Base-by-base conservation (phyloP, 1,284 basidiomycete genomes). In the Dichomitus squalens region DNA sequence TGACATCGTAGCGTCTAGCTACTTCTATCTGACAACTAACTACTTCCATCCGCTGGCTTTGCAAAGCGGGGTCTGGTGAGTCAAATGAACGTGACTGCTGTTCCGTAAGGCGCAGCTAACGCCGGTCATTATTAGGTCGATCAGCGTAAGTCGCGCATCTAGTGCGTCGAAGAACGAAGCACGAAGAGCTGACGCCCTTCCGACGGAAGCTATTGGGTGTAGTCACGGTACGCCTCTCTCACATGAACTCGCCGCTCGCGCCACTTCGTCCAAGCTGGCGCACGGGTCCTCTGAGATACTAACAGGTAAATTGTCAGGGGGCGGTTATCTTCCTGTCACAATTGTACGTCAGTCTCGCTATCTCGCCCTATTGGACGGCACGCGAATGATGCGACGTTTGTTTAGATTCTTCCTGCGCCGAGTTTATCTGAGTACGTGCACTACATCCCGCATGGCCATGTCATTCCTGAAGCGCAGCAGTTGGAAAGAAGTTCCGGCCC, bases 341-440 rank as follows among this genome's bases (percentile, higher is more conserved):
- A 34, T 47, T 52, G 60, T 62, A 50, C 29, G 53, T 39, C 25
- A 18, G 29, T 11, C 44, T 2, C 12, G 31, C 29, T 14, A 2
- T 33, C 29, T 7, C 12, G 31, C 20, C 3, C 20, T 12, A 4
- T 47, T 47, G 4, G 31, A 47, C 31, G 7, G n/a, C 4, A 5
- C 6, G 31, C 20, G 44, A 18, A 25, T 33, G 31, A 29, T n/a
- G 21, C 43, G 16, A 49, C 11, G 27, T 6, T 21, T 6, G 0
- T 6, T 12, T 23, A 62, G 60, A 34, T 62, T 62, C 41, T 62
- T 62, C 50, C 36, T 62, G 14, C 55, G 60, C 5, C 57, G 60
- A 3, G 60, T 62, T 12, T 62, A 54, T 29, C 29, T 52, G 40
- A 56, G 60, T 62, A 27, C 25, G 60, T 49, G 12, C 29, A 34